Evolutionary conservation across 306 rosid species (phyloP), one percentile per base, ranked within the genome.

Genomic region (Clitoria ternatea): DNA sequence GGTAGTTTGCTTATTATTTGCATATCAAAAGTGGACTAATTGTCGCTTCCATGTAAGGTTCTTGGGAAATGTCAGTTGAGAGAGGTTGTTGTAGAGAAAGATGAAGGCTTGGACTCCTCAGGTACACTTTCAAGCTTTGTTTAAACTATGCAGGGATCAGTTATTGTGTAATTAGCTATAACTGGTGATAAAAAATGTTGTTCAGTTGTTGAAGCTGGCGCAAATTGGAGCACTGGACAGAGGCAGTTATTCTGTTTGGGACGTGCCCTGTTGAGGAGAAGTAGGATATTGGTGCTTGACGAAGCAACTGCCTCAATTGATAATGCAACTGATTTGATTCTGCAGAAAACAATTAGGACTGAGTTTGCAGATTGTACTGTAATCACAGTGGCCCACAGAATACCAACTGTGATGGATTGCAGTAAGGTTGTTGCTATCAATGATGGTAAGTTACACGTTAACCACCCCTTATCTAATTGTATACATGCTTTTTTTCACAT

Each of bases 361-460:
- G 86, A 85, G 54, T 90, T 87, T 49, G 84, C 80, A 18, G 86
- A 80, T 54, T 78, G 88, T 32, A 90, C 90, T 0, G 89, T 83
- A 2, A 85, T 90, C 69, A 85, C 87, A 0, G 89, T 85, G 0
- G 96, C 96, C 2, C 93, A 90, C 70, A 84, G 93, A 67, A 80
- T 90, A 40, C 93, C 93, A 0, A 90, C 93, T n/a, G 96, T 87
- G 23, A 90, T 90, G 93, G 89, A 87, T 82, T 87, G 91, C 84
- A 86, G 83, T 2, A 90, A 71, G 90, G 86, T 88, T 69, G 73
- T 81, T 13, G 79, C 92, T 63, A 77, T 90, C 7, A 75, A 88
- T 10, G 94, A 90, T 19, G 92, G 89, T 87, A 61, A 47, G 73
- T 75, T 18, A 44, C 60, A 12, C 32, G 4, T 57, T 53, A 40